phyloP scores from a whole-genome alignment of 345 rosid genomes.

The Hirschfeldia incana region DNA sequence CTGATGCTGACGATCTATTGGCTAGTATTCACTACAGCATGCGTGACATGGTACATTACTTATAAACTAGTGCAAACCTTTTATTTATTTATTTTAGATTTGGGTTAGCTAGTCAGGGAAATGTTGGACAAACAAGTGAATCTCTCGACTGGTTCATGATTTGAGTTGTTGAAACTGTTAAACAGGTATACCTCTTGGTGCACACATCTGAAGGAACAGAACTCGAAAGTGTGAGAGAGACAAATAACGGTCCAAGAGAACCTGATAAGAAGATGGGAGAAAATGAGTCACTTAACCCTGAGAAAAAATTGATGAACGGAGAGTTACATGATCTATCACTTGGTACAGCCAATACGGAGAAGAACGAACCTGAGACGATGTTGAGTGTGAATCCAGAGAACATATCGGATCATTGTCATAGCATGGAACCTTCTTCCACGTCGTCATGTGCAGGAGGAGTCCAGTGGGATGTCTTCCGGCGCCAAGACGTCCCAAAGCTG shows the following conservation, averaged over 20 bases:
- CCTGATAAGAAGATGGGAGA: slow-evolving; percentile 16
- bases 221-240: slow-evolving; percentile 7
- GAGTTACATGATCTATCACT: slow-evolving; percentile 32
- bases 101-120: too few species aligned
- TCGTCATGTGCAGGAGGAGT: slow-evolving; percentile 50
- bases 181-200: slow-evolving; percentile 44
- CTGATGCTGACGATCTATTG: slow-evolving; percentile 61
- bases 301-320: slow-evolving; percentile 6
- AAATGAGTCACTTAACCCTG: slow-evolving; percentile 21
- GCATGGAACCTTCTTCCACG: slow-evolving; percentile 29
- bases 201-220: slow-evolving; percentile 37
- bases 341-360: slow-evolving; percentile 9
- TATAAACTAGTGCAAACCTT: too few species aligned
- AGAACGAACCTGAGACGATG: slow-evolving; percentile 29
- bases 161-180: slow-evolving; percentile 17
- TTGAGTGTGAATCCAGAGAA: slow-evolving; percentile 9
- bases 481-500: slow-evolving; percentile 78
- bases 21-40: slow-evolving; percentile 72
- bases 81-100: too few species aligned
- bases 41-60: slow-evolving; percentile 42
- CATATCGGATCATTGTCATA: neutral
- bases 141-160: too few species aligned
- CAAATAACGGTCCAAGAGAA: slow-evolving; percentile 2
- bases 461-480: slow-evolving; percentile 81
- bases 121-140: too few species aligned